Evolutionary conservation across 305 asterid genomes (phyloP), one percentile per base, ranked within the genome.

Genomic region (Lippia alba): DNA sequence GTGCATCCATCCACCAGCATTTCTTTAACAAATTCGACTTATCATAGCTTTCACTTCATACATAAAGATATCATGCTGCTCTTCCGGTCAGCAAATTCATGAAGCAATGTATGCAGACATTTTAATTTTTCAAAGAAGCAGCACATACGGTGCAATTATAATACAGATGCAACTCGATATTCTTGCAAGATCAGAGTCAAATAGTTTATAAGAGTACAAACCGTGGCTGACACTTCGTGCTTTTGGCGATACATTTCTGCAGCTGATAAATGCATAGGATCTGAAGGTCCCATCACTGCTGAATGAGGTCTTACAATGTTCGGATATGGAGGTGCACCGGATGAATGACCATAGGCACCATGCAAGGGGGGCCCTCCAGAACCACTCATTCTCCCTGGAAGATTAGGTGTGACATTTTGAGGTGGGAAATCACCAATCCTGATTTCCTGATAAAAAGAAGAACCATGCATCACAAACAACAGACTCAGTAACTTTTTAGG

Each of bases 201-300:
- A 39, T 63, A 49, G 48, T 63, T 33, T 39, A 63, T 30, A 40
- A 41, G 62, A 57, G 41, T 72, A 80, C 99, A 66, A 63, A 95
- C 98, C 89, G 96, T 89, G 64, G 94, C 97, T n/a, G 96, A 73
- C 70, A 95, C 96, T 89, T 95, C 99, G 48, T 95, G 98, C 81
- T 89, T 87, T 77, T 86, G 86, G n/a, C 97, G 85, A 75, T 92
- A 94, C 70, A 80, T 73, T 16, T 95, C 98, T 46, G 81, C 88
- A 34, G 96, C 81, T 40, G 96, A 89, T 51, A 80, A 82, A 74
- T 82, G 85, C 67, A 56, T 76, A 74, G 88, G 78, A 86, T 91
- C 99, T 41, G 94, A 69, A 79, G 91, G 87, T 74, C 92, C 96
- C 73, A 80, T 72, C 74, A 87, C 62, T 19, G 81, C 79, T 49